phyloP scores from a whole-genome alignment of 345 rosid genomes.

The Salix brachista region DNA sequence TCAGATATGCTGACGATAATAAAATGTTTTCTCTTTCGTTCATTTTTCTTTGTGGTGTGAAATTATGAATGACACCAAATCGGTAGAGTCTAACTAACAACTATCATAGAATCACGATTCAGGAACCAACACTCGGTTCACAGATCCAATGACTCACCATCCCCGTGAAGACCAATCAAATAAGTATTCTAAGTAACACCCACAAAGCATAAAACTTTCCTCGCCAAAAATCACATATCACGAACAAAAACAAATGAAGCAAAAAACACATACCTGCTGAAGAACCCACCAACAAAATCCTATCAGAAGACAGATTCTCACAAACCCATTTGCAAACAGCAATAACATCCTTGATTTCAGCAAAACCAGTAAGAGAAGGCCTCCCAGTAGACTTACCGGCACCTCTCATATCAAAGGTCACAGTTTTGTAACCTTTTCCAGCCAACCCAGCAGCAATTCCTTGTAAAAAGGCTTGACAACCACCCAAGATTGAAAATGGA shows the following conservation, averaged over 20 bases:
- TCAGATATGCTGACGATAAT: background rate
- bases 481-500: slow-evolving; percentile 81
- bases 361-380: slow-evolving; percentile 79
- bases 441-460: slow-evolving; percentile 75
- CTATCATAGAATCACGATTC: background rate
- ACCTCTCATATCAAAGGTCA: slow-evolving; percentile 92
- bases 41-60: background rate
- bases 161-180: slow-evolving; percentile 4
- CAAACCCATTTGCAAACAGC: slow-evolving; percentile 78
- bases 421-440: slow-evolving; percentile 51
- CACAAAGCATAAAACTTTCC: slow-evolving; percentile 1
- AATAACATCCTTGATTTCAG: slow-evolving; percentile 79
- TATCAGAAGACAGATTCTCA: slow-evolving; percentile 38
- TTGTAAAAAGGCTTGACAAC: slow-evolving; percentile 64
- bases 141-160: slow-evolving; percentile 29
- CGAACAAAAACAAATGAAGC: background rate
- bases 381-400: slow-evolving; percentile 79
- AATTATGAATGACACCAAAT: background rate
- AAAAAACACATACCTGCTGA: slow-evolving; percentile 59
- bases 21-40: background rate
- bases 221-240: background rate
- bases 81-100: background rate
- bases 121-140: slow-evolving; percentile 11
- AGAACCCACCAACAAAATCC: slow-evolving; percentile 83
- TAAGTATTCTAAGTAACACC: background rate